A percentile compares a stretch with the other conserved stretches of the same genome.
phyloP scores from a whole-genome alignment of 441 rosid genomes.

The Kokia cookei region DNA sequence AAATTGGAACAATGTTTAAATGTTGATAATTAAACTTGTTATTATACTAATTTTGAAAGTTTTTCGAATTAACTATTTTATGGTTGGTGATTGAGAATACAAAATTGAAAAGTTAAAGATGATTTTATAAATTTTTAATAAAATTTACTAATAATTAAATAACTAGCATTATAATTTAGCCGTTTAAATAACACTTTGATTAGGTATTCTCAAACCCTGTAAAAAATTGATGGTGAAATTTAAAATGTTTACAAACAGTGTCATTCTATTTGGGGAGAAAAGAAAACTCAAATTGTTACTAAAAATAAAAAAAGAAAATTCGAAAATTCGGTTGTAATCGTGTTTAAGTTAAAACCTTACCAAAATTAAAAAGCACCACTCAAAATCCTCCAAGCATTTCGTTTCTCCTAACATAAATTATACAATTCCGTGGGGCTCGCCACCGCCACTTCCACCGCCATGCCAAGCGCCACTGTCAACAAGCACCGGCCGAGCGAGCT shows the following conservation, averaged over 20 bases:
- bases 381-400: background rate
- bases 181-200: no score
- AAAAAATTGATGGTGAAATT: background rate
- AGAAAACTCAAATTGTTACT: background rate
- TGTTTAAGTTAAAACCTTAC: background rate
- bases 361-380: background rate
- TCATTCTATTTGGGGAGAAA: background rate
- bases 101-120: no score
- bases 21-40: no score
- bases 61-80: no score
- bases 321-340: background rate
- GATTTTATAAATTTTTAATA: no score
- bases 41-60: no score
- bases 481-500: conserved; percentile 44
- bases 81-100: no score
- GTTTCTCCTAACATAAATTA: background rate
- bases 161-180: no score
- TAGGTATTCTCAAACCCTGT: background rate
- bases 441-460: conserved; percentile 30
- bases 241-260: background rate
- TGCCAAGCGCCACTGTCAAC: conserved; percentile 52
- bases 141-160: no score
- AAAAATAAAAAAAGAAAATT: background rate
- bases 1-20: no score
- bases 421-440: conserved; percentile 4